Base-by-base conservation (phyloP, 2,329 filamentous ascomycete genomes). In the Colletotrichum falcatum region DNA sequence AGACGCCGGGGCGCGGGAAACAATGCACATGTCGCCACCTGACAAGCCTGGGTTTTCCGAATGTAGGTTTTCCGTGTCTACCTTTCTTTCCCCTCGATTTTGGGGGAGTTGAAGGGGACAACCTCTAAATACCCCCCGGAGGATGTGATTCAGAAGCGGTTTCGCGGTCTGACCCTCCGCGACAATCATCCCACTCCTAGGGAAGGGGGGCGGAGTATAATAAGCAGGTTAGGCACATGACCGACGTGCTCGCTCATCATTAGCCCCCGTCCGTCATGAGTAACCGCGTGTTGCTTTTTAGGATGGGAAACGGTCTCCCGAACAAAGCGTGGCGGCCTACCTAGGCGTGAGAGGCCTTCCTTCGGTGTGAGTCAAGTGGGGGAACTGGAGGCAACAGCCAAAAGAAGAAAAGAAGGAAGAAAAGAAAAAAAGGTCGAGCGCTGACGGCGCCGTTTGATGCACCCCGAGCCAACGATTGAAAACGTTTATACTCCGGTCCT, bases 1-100 rank as follows among this genome's bases (percentile, higher is more conserved):
- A n/a, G n/a, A n/a, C n/a, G n/a, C n/a, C n/a, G n/a, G n/a, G n/a
- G n/a, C n/a, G 11, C 7, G 42, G 42, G 9, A 1, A 61, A 61
- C 28, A 48, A 37, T 49, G 42, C 58, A 37, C 58, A n/a, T 37
- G 33, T 26, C 33, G 33, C n/a, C 53, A 56, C 53, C 37, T 37
- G 18, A 5, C 2, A 39, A 23, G 6, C 18, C 30, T 5, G 35
- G 6, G n/a, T n/a, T 5, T 26, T 18, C 20, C 33, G 33, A 49
- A 39, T 18, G 18, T 16, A n/a, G n/a, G n/a, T n/a, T n/a, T n/a
- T n/a, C 7, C 1, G 28, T 46, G 6, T 9, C 30, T 14, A 6
- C 26, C 23, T 33, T 14, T 18, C 30, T 35, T 14, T 5, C 7
- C 5, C 18, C 42, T 12, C 37, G 12, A 23, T 16, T 5, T 23